Evolutionary conservation across 2,329 filamentous ascomycete species (phyloP).

Genomic region (Calonectria montana): DNA sequence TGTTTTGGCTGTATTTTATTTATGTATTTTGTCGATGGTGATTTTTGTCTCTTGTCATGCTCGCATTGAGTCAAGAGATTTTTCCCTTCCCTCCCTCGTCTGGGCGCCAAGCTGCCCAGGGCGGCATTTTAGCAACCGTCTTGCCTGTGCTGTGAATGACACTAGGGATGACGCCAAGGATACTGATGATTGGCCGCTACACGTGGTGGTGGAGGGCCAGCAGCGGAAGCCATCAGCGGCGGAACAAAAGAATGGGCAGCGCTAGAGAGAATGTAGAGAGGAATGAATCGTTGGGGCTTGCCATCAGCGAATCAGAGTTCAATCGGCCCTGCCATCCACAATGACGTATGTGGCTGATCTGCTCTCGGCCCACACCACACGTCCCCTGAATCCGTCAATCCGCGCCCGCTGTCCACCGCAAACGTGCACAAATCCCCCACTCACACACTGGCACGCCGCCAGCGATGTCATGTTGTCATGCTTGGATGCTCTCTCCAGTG

Average conservation of each 20-base stretch:
- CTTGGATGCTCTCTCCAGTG: conserved; percentile 3
- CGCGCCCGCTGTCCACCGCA: conserved; percentile 25
- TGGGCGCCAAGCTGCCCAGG: not conserved
- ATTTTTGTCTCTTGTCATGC: not conserved
- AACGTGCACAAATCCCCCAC: conserved; percentile 10
- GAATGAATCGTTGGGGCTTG: conserved; percentile 4
- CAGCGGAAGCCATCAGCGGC: not conserved
- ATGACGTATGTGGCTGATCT: conserved; percentile 42
- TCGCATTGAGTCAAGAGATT: not conserved
- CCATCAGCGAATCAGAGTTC: conserved; percentile 31
- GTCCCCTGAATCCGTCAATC: conserved; percentile 34
- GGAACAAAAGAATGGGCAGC: not conserved
- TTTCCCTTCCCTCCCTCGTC: not conserved
- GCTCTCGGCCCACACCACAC: conserved; percentile 14
- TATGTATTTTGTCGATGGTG: not conserved
- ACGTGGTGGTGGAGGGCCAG: not conserved
- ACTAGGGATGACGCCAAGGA: not conserved
- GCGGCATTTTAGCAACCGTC: not conserved
- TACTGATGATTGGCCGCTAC: not conserved
- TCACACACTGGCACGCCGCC: conserved; percentile 8
- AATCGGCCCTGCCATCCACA: conserved; percentile 30
- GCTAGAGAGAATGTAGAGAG: not conserved
- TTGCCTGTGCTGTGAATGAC: not conserved
- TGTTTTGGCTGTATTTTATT: not conserved
- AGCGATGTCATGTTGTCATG: conserved; percentile 6